These are phyloP conservation scores for Schwanniomyces yamadae DNA, from an alignment of 805 yeast species.

Conservation along the genomic window DNA sequence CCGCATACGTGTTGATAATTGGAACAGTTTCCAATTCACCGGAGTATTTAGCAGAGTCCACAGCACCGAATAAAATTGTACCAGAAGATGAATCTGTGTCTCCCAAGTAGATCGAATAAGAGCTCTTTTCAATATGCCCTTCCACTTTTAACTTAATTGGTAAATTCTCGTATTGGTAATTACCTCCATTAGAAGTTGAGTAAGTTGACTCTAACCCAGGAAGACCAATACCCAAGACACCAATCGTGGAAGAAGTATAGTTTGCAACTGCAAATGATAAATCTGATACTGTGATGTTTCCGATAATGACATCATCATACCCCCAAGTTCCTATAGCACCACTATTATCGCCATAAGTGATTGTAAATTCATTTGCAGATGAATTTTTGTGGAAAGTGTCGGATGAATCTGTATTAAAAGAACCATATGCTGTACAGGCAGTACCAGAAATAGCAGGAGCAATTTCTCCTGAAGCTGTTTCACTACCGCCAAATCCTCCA, in stretches of 20 bases:
- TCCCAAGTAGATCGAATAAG: constrained; percentile 40
- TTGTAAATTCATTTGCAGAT: constrained; percentile 41
- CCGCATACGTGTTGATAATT: constrained; percentile 40
- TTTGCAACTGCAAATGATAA: constrained; percentile 76
- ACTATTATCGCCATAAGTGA: constrained; percentile 49
- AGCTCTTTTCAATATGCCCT: constrained; percentile 33
- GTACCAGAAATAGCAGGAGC: constrained; percentile 3
- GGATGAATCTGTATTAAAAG: constrained; percentile 45
- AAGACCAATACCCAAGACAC: constrained; percentile 76
- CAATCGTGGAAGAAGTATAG: constrained; percentile 58
- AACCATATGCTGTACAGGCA: constrained; percentile 47
- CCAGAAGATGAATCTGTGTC: constrained; percentile 25
- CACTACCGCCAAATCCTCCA: not conserved
- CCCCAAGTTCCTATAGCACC: constrained; percentile 58
- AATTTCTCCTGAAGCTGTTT: not conserved
- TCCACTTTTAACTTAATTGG: constrained; percentile 32
- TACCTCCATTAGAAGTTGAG: constrained; percentile 6
- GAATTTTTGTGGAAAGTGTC: constrained; percentile 37
- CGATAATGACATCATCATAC: constrained; percentile 55
- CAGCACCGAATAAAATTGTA: constrained; percentile 42
- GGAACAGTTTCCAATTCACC: constrained; percentile 35
- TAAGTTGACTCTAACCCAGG: constrained; percentile 65
- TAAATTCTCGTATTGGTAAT: constrained; percentile 37
- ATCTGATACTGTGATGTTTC: constrained; percentile 45
- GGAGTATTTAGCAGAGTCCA: constrained; percentile 40